Evolutionary conservation across 2,329 filamentous ascomycete species (phyloP), one percentile per base, ranked within the genome.

Genomic region (Clonostachys rhizophaga): DNA sequence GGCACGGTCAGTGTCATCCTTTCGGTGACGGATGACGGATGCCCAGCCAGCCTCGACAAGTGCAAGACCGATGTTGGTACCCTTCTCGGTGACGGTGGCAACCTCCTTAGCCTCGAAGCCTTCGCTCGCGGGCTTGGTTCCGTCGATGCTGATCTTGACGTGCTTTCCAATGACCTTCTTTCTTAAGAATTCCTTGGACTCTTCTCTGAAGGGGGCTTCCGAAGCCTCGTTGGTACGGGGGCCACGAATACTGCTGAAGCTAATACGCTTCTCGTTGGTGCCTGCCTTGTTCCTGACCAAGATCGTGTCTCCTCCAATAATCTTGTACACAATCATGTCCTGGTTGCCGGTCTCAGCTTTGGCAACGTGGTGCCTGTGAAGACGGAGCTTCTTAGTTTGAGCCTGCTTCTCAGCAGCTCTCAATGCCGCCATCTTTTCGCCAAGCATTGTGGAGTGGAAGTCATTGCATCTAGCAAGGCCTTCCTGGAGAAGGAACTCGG

Each of bases 141-240:
- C 94, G 63, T 99, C 91, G 50, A 96, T 83, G 46, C 81, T 86
- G 48, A 96, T 83, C 65, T 87, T 89, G 54, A 97, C 90, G 55
- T 96, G 89, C 75, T 99, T 99, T 51, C 91, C 94, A 60, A 99
- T 99, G 34, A 96, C 68, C 66, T 86, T 90, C 76, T 96, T 96
- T 47, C 94, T 85, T 53, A 97, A 67, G 63, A 92, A 97, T 64
- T 99, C 94, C 74, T 99, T 99, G 34, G 94, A 92, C 62, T 96
- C 92, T 12, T 94, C 87, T 55, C 84, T 81, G 74, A 92, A 99
- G 0, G 91, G 90, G 39, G 89, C 80, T 67, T 97, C 92, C 48
- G 89, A 86, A 17, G 89, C 81, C 64, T 97, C 92, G 43, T 84
- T 86, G 4, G 87, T 81, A 61, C 95, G 91, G n/a, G 94, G 94